Evolutionary conservation across 805 yeast genomes (phyloP), one percentile per base, ranked within the genome.

Genomic region (Nakazawaea ishiwadae): DNA sequence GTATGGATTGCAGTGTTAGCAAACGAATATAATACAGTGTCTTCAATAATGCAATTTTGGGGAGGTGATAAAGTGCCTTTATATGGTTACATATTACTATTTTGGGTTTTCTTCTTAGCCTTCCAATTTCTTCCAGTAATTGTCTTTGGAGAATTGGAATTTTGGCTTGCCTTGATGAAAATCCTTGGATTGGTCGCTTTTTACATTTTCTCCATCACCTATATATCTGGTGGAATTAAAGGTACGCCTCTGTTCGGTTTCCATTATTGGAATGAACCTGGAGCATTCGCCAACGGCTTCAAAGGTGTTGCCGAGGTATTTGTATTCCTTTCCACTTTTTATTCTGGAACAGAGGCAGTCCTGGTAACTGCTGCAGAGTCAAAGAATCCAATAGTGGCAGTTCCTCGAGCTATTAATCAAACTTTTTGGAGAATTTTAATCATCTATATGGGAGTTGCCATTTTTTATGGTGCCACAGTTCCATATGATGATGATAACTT

Each of bases 361-460:
- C 81, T 81, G 12, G 60, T 79, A 26, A 69, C 79, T 31, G 84
- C 84, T 0, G 77, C 79, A 21, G 85, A 79, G 50, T 65, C 81
- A 3, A 69, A 71, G 50, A 77, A 79, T 49, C 85, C 85, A 3
- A 58, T 69, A 31, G 66, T 63, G 40, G 75, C 81, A 4, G 68
- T 79, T 44, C 84, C 85, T 6, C 62, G 60, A 20, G 84, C 81
- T 3, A 75, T 75, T 31, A 64, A 69, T 45, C 74, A 72, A 29
- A 75, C 79, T 0, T 72, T 77, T 44, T 66, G 70, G 64, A 61
- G 83, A 42, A 76, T 77, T 31, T 45, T 77, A 14, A 49, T 74
- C 34, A 71, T 77, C 36, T 77, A 77, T 53, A 63, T 76, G 55
- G 71, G 78, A 19, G 61, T 77, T 32, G 69, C 77, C 5, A 54